Conservation (phyloP, 805 yeast genomes). For the Brettanomyces bruxellensis region DNA sequence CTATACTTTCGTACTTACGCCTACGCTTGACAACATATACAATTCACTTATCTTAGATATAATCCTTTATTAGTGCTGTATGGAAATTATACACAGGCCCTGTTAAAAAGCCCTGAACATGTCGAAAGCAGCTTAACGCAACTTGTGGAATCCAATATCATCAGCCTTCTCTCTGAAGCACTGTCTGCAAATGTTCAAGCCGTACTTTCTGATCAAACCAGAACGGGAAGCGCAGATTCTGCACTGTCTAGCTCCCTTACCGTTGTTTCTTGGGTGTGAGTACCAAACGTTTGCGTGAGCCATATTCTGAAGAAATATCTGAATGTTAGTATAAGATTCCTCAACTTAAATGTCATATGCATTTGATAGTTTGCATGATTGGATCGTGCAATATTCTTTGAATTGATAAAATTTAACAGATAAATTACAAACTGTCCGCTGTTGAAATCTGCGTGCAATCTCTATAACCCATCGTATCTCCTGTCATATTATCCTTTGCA, state of each 20-base stretch:
- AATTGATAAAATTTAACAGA: too few species aligned
- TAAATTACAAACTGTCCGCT: too few species aligned
- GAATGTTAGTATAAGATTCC: slow-evolving; percentile 4
- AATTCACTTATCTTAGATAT: not conserved
- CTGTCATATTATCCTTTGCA: too few species aligned
- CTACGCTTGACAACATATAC: too few species aligned
- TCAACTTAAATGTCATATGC: too few species aligned
- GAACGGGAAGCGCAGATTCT: slow-evolving; percentile 98
- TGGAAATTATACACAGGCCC: slow-evolving; percentile 3
- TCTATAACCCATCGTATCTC: too few species aligned
- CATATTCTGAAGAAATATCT: slow-evolving; percentile 48
- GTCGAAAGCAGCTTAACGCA: slow-evolving; percentile 56
- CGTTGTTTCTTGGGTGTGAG: slow-evolving; percentile 99
- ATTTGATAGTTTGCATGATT: too few species aligned
- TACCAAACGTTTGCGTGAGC: slow-evolving; percentile 99
- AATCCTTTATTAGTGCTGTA: slow-evolving; percentile 4
- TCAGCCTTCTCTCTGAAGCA: slow-evolving; percentile 99
- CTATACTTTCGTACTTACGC: too few species aligned
- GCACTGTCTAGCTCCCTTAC: slow-evolving; percentile 99
- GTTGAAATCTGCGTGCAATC: too few species aligned
- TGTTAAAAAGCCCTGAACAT: not conserved
- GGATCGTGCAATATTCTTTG: too few species aligned
- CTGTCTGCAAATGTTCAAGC: slow-evolving; percentile 99
- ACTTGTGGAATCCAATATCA: slow-evolving; percentile 99
- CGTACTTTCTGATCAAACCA: slow-evolving; percentile 99